Base-by-base conservation (phyloP, 1,284 basidiomycete genomes). In the Somion occarium region DNA sequence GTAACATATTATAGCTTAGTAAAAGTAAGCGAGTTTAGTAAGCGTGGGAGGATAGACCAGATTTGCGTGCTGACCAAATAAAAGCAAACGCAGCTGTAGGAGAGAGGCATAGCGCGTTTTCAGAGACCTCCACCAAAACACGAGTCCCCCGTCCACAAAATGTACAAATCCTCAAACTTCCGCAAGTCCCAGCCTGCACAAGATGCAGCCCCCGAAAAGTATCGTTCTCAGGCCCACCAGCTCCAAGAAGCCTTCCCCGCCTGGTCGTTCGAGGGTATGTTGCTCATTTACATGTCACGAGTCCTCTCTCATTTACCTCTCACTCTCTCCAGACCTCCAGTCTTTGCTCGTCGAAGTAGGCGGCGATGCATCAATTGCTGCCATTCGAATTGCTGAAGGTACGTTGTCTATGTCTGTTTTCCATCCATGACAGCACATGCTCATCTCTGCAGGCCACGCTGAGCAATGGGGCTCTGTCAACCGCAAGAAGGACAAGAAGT, bases 391-490 rank as follows among this genome's bases (percentile, higher is more conserved):
- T 61, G 81, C 75, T 50, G 91, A 94, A 69, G 91, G 91, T 91
- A 11, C n/a, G 70, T 61, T 22, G 48, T 27, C 41, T 44, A 50
- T 47, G 26, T 49, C 50, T 46, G 34, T 44, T 26, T 58, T 20
- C 44, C 53, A 49, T 54, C 52, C 45, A 50, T 49, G 53, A 44
- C 38, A 46, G 46, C 44, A 48, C 54, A 46, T 44, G 44, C 24
- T 12, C 7, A 20, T n/a, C 22, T 30, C 22, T 30, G 12, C 64
- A 93, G 91, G 91, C 62, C 78, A 78, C 58, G 87, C 79, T 42
- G 80, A 86, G 66, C 90, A 90, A 69, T 95, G 92, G 89, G 90
- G 83, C 43, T 83, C 88, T 44, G 91, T 93, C 57, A 84, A 83
- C 59, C 83, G 82, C 67, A 94, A 93, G 81, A 94, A 92, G 75